phyloP scores from a whole-genome alignment of 176 grass and related monocot genomes.

The Triticum monococcum region DNA sequence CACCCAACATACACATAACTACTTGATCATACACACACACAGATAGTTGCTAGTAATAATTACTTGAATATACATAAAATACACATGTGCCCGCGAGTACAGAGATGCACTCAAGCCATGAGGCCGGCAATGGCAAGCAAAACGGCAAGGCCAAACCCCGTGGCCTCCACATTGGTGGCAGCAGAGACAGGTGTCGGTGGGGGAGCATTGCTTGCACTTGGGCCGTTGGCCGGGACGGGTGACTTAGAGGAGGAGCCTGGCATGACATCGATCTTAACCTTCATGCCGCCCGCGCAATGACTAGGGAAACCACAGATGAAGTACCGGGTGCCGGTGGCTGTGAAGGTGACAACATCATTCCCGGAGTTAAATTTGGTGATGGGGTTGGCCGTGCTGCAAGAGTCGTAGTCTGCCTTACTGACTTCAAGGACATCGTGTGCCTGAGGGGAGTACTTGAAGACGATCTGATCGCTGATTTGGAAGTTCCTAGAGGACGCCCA shows the following conservation, averaged over 20 bases:
- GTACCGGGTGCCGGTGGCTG: slow-evolving; percentile 33
- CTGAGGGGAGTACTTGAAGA: slow-evolving; percentile 39
- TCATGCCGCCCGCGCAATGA: slow-evolving; percentile 58
- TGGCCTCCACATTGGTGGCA: not conserved
- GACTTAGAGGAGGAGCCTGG: not conserved
- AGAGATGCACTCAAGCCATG: not conserved
- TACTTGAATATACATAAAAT: too few relatives aligned
- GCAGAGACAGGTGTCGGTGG: not conserved
- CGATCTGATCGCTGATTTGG: slow-evolving; percentile 33
- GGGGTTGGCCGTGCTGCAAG: slow-evolving; percentile 30
- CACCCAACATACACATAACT: too few relatives aligned
- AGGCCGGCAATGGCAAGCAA: not conserved
- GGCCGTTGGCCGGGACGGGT: not conserved
- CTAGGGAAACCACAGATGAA: slow-evolving; percentile 51
- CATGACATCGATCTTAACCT: slow-evolving; percentile 47
- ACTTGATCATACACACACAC: too few relatives aligned
- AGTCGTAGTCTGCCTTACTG: slow-evolving; percentile 39
- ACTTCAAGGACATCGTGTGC: slow-evolving; percentile 54
- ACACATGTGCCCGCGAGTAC: too few relatives aligned
- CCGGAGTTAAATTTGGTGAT: slow-evolving; percentile 34
- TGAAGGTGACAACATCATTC: slow-evolving; percentile 29
- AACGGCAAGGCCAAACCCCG: not conserved
- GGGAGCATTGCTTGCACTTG: not conserved
- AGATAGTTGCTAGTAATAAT: too few relatives aligned
- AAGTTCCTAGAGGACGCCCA: slow-evolving; percentile 55